Base-by-base conservation (phyloP, 768 basidiomycete species). In the Suillus bovinus region DNA sequence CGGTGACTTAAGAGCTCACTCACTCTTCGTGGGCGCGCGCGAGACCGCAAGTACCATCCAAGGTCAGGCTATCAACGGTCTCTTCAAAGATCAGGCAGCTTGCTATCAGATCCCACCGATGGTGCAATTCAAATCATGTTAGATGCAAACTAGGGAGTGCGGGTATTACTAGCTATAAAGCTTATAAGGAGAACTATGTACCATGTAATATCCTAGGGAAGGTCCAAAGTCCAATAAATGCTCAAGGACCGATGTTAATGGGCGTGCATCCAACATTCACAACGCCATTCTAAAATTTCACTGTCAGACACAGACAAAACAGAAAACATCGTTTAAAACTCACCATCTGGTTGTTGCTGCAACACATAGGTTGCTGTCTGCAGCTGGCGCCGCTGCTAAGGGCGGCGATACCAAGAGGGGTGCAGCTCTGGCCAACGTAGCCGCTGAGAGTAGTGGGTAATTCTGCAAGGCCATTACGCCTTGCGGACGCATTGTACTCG, bases 191-290 rank as follows among this genome's bases (percentile, higher is more conserved):
- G 24, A 42, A 24, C 55, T 49, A 55, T 58, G 65, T n/a, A 54
- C 56, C 58, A 65, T 38, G 57, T 54, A 63, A 14, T 42, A 4
- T n/a, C 20, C 20, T n/a, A n/a, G 9, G n/a, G 4, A 42, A 42
- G 20, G 42, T n/a, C 42, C 42, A n/a, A 42, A 44, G 49, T 29
- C 54, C 50, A 55, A 46, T 41, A 13, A 52, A 14, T 50, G 55
- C 36, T 50, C 66, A 29, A 47, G 16, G 9, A 22, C 16, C 2
- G 16, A 67, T 11, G 17, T 59, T 50, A 36, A 66, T 50, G 11
- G 73, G 65, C 22, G 54, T 63, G 47, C 72, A 73, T 53, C 68
- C 68, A 54, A 73, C 24, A 54, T 73, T 73, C 24, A 74, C 50
- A 49, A 73, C 29, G 54, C 73, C 73, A 4, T 58, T 52, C 66